These are phyloP conservation scores for Geranium incanum DNA, from an alignment of 441 rosid species.

Conservation along the genomic window DNA sequence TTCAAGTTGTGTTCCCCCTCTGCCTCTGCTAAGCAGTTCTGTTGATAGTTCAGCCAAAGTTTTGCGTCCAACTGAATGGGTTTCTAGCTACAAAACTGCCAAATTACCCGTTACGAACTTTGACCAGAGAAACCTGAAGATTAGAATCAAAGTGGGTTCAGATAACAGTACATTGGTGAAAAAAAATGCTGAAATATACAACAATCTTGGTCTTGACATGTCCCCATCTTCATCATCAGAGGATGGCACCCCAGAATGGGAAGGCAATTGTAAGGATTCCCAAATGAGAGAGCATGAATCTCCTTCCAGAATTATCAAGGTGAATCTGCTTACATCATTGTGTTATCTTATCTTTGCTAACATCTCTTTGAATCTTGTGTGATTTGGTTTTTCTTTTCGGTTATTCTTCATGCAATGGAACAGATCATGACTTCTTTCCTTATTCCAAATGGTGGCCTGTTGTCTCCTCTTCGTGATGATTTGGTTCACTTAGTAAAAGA, in stretches of 20 bases:
- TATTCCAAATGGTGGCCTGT: constrained; percentile 32
- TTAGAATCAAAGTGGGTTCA: constrained; percentile 33
- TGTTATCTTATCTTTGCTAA: neutral
- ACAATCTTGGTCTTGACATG: constrained; percentile 36
- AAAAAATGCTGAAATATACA: constrained; percentile 30
- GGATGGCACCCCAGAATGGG: constrained; percentile 31
- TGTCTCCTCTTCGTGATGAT: constrained; percentile 57
- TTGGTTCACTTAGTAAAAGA: constrained; percentile 35
- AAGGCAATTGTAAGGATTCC: constrained; percentile 22
- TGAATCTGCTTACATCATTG: constrained; percentile 15
- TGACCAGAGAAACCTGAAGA: constrained; percentile 30
- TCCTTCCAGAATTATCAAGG: constrained; percentile 54
- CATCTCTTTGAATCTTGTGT: neutral
- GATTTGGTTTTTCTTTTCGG: constrained; percentile 12
- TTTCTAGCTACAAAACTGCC: constrained; percentile 16
- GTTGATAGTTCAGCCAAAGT: constrained; percentile 29
- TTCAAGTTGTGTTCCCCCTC: constrained; percentile 3
- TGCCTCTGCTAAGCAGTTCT: constrained; percentile 7
- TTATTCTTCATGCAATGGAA: constrained; percentile 29
- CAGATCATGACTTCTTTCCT: constrained; percentile 72
- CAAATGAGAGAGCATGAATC: constrained; percentile 24
- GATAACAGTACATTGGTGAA: constrained; percentile 18
- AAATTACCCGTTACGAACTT: constrained; percentile 19
- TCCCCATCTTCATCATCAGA: constrained; percentile 41
- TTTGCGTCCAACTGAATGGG: neutral